Base-by-base conservation (phyloP, 805 yeast genomes). In the Schwanniomyces pseudopolymorphus region DNA sequence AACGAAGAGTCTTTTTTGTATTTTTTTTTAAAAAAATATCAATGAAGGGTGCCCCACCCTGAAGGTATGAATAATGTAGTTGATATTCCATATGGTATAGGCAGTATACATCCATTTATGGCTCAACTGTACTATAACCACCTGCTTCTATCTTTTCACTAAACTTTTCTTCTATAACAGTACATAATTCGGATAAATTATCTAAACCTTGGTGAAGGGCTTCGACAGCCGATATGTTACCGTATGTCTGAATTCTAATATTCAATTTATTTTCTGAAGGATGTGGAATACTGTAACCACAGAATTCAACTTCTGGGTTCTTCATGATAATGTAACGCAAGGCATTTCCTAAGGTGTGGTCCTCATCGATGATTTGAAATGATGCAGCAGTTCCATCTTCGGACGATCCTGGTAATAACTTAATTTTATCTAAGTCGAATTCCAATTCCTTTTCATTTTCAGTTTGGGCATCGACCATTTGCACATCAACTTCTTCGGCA, bases 211-310 rank as follows among this genome's bases (percentile, higher is more conserved):
- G 88, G 58, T 89, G 91, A 37, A 94, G 76, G 1, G 97, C 98
- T 64, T 92, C 96, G 33, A 88, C 83, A 3, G 98, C 98, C 3
- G 97, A 85, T 53, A 81, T 78, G 49, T 70, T 70, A 42, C 86
- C 97, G 61, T 90, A 91, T 0, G 99, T 94, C 72, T 94, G 99
- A 52, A 94, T 89, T 70, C 99, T 83, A 47, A 94, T 66, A 70
- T 94, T 89, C 69, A 94, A 74, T 56, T 87, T 85, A 50, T 89
- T 77, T 69, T 94, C 99, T 28, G 96, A 88, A 16, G 99, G 99
- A 69, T 94, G 99, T 9, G 99, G 99, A 55, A 94, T 94, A 38
- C 97, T 89, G 71, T 94, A 94, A 46, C 99, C 99, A 63, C 98
- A 92, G 66, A 94, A 94, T 63, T 94, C 99, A 21, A 94, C 99